Evolutionary conservation across 2,329 filamentous ascomycete genomes (phyloP).

Genomic region (Cercospora canescens): DNA sequence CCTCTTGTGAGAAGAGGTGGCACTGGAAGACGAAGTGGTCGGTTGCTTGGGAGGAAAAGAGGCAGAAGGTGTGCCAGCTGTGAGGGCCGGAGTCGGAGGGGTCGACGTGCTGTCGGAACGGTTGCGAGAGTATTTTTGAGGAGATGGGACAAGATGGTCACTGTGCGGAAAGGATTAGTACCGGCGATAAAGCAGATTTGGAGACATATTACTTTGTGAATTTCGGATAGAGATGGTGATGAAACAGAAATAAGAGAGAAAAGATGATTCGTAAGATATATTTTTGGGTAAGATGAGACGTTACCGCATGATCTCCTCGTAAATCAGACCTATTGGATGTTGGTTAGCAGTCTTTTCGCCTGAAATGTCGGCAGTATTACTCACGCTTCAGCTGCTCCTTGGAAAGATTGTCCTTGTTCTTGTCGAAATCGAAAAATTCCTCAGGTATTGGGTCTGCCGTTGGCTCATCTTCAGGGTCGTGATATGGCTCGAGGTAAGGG

Average conservation of each 20-base stretch:
- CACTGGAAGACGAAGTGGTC: not conserved
- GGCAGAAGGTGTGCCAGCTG: not conserved
- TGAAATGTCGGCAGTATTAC: conserved; percentile 28
- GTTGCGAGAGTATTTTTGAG: conserved; percentile 12
- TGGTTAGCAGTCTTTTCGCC: not conserved
- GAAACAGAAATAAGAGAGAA: conserved; percentile 7
- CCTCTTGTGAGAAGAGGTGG: not conserved
- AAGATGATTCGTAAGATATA: conserved; percentile 22
- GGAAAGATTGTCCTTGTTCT: conserved; percentile 98
- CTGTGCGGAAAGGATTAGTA: conserved; percentile 22
- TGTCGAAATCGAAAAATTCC: conserved; percentile 99
- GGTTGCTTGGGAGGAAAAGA: not conserved
- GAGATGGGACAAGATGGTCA: conserved; percentile 20
- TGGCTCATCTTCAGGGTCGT: conserved; percentile 97
- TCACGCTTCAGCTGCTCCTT: conserved; percentile 95
- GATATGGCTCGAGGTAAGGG: conserved; percentile 97
- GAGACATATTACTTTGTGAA: conserved; percentile 16
- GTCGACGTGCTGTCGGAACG: not conserved
- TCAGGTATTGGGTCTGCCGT: conserved; percentile 95
- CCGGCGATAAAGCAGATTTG: conserved; percentile 2
- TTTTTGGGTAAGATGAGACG: conserved; percentile 16
- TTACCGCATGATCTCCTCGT: conserved; percentile 89
- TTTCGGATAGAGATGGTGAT: conserved; percentile 2
- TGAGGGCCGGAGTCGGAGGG: not conserved
- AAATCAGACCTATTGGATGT: conserved; percentile 70